phyloP scores from a whole-genome alignment of 768 basidiomycete genomes.

The Leccinum aurantiacum region DNA sequence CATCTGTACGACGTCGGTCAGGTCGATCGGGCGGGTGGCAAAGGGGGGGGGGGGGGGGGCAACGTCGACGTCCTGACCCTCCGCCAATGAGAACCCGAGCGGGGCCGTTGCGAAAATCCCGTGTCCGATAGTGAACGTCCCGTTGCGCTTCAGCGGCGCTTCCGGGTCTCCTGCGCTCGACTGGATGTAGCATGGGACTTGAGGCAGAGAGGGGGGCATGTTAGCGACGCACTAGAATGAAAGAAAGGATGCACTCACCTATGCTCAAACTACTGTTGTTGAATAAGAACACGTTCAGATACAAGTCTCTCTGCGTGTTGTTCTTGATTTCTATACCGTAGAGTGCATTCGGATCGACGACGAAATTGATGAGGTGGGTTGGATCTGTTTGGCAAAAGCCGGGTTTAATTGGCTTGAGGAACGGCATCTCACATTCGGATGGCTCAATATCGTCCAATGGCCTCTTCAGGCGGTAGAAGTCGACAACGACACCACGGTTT shows the following conservation, averaged over 20 bases:
- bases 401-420: neutral
- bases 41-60: no score
- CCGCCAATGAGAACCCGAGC: constrained; percentile 1
- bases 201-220: neutral
- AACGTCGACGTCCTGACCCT: neutral
- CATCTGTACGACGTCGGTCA: neutral
- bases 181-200: neutral
- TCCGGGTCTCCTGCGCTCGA: neutral
- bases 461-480: neutral
- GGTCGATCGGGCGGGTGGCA: neutral
- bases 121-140: neutral
- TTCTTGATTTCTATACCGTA: constrained; percentile 11
- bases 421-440: neutral
- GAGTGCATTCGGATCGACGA: neutral
- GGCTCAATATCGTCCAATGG: neutral
- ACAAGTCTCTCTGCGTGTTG: neutral
- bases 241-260: neutral
- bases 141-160: neutral
- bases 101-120: neutral
- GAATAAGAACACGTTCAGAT: neutral
- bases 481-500: neutral
- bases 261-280: neutral
- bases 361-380: neutral
- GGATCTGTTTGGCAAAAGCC: neutral
- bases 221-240: neutral